These are phyloP conservation scores for Acacia acuminata DNA, from an alignment of 306 rosid genomes.

Conservation along the genomic window DNA sequence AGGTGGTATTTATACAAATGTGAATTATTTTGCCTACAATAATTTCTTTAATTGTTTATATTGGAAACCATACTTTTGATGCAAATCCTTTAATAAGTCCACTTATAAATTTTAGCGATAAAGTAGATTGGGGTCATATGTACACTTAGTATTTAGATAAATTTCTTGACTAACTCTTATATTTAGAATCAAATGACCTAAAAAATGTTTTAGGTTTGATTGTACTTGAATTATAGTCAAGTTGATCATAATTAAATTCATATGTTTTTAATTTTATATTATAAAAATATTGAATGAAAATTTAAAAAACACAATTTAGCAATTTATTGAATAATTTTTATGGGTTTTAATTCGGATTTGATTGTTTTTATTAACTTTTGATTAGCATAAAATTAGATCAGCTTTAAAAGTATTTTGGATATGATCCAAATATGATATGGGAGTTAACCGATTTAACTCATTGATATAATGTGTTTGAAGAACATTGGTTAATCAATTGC, in stretches of 20 bases:
- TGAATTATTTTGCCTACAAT: no score
- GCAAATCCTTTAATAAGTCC: background rate
- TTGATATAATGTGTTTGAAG: background rate
- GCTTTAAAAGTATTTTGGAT: background rate
- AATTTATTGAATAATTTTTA: background rate
- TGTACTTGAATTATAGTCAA: background rate
- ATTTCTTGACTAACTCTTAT: no score
- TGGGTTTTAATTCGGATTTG: background rate
- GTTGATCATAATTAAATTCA: background rate
- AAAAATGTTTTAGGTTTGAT: background rate
- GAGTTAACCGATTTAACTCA: background rate
- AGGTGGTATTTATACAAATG: no score
- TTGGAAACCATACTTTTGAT: background rate
- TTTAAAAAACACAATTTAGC: background rate
- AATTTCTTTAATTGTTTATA: no score
- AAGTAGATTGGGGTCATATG: no score
- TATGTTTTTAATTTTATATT: background rate
- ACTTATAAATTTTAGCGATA: no score
- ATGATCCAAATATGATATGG: background rate
- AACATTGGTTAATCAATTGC: background rate
- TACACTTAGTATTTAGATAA: background rate
- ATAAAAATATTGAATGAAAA: background rate
- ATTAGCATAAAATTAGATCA: background rate
- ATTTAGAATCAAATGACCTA: no score
- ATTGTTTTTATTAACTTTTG: no score